A percentile compares a stretch with the other conserved stretches of the same genome.
Conservation (phyloP, 768 basidiomycete genomes). For the Cystoderma amianthinum region DNA sequence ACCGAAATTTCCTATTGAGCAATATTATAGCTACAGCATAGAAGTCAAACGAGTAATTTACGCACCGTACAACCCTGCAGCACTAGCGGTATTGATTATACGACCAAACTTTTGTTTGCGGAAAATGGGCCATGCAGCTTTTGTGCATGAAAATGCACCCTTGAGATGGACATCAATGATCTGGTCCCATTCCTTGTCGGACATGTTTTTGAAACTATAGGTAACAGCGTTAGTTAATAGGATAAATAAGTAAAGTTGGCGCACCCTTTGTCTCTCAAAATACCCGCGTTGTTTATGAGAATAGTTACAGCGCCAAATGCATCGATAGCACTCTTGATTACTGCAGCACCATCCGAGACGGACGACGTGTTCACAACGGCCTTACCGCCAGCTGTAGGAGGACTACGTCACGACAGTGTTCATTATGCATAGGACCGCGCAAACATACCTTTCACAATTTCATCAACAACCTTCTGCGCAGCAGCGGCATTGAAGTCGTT, state of each 20-base stretch:
- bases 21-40: background rate
- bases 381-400: slow-evolving; percentile 69
- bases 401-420: slow-evolving; percentile 3
- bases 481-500: slow-evolving; percentile 89
- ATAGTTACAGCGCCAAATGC: slow-evolving; percentile 81
- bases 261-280: slow-evolving; percentile 75
- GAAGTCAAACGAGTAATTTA: slow-evolving; percentile 2
- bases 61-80: slow-evolving; percentile 88
- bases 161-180: slow-evolving; percentile 88
- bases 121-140: slow-evolving; percentile 95
- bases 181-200: slow-evolving; percentile 90
- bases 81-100: slow-evolving; percentile 90
- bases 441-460: slow-evolving; percentile 69
- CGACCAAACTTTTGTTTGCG: slow-evolving; percentile 93
- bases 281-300: slow-evolving; percentile 95
- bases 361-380: slow-evolving; percentile 85
- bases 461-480: slow-evolving; percentile 88
- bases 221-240: background rate
- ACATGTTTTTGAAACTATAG: slow-evolving; percentile 91
- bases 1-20: slow-evolving; percentile 75
- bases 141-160: slow-evolving; percentile 87
- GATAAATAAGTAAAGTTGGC: slow-evolving; percentile 9
- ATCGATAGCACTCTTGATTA: slow-evolving; percentile 82
- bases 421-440: background rate
- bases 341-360: slow-evolving; percentile 78